Evolutionary conservation across 805 yeast genomes (phyloP), one percentile per base, ranked within the genome.

Genomic region (Wickerhamiella nectarea): DNA sequence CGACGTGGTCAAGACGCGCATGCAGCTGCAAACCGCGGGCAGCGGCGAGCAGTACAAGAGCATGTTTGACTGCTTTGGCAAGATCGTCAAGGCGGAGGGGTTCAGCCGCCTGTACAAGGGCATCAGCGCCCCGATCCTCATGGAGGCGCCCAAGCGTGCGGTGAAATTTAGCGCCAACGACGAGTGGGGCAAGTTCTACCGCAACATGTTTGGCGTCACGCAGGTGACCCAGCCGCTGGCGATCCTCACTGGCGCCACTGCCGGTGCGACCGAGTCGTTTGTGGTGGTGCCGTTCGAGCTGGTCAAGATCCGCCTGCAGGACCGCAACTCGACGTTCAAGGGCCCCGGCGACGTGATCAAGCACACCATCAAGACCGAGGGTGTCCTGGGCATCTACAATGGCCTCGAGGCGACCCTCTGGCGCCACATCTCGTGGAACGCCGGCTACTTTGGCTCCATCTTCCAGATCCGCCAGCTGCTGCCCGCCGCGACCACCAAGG

Each of bases 81-180:
- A 87, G 64, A 89, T 91, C 54, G 72, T 91, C 54, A 75, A 74
- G 55, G 77, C 75, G 53, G 98, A 91, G 63, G 98, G 98, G 41
- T 71, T 76, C 34, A 65, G 80, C 9, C 71, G 91, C 50, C 72
- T 89, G 46, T 91, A 91, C 66, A 78, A 87, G 59, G 99, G 99
- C 52, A 91, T 91, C 56, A 68, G 82, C 24, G 95, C 98, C 19
- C 99, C 99, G 26, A 84, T 91, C 53, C 70, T 91, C 56, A 91
- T 91, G 98, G 99, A 91, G 64, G 98, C 97, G 11, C 98, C 98
- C 51, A 91, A 91, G 71, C 78, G 99, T 69, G 98, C 98, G 34
- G 87, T 95, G 52, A 91, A 91, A 64, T 91, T 91, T 61, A 96
- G 97, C 42, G 95, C 96, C 49, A 91, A 91, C 61, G 98, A 91